phyloP scores from a whole-genome alignment of 805 yeast genomes.

The Pichia scutulata region DNA sequence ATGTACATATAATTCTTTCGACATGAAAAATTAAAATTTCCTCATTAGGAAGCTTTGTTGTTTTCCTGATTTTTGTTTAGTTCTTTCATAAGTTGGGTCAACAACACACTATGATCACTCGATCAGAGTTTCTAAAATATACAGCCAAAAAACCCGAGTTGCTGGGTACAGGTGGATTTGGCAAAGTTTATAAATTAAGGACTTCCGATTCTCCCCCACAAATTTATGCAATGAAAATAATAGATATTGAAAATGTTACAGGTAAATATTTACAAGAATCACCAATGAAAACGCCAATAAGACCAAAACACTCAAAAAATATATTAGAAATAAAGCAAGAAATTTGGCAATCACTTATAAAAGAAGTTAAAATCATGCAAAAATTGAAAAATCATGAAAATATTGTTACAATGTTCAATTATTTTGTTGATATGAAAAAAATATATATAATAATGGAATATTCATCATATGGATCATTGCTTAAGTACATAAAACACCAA shows the following conservation, averaged over 20 bases:
- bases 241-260: conserved; percentile 1
- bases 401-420: conserved; percentile 63
- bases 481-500: conserved; percentile 38
- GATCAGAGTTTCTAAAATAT: background rate
- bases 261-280: conserved; percentile 1
- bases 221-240: conserved; percentile 21
- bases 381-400: conserved; percentile 54
- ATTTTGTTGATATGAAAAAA: conserved; percentile 37
- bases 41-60: background rate
- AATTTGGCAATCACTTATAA: conserved; percentile 38
- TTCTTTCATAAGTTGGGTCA: background rate
- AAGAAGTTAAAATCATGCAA: conserved; percentile 59
- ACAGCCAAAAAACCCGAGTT: background rate
- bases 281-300: conserved; percentile 5
- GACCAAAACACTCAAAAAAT: background rate
- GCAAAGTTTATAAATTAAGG: conserved; percentile 54
- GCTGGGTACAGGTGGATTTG: conserved; percentile 88
- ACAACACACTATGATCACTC: background rate
- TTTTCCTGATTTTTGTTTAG: background rate
- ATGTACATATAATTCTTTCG: background rate
- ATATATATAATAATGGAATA: conserved; percentile 58
- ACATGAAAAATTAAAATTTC: background rate
- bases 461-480: conserved; percentile 58
- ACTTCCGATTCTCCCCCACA: conserved; percentile 1
- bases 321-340: background rate